phyloP scores from a whole-genome alignment of 2,329 filamentous ascomycete species.

The Fusarium irregulare region DNA sequence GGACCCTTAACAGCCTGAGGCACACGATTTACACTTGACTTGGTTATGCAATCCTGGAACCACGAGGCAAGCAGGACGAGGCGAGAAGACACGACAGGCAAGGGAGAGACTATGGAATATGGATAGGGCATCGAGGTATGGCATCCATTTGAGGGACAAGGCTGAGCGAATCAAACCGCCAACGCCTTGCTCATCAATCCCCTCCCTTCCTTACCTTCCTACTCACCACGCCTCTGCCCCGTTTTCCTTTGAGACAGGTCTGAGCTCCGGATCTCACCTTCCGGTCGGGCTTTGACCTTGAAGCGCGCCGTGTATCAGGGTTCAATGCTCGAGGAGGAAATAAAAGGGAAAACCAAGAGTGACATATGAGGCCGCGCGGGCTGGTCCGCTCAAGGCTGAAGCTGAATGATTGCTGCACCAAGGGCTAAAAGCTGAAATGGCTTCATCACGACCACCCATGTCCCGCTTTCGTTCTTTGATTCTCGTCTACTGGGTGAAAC shows the following conservation, averaged over 20 bases:
- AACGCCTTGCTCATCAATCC: conserved; percentile 37
- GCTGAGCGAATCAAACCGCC: conserved; percentile 42
- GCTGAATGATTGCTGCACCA: conserved; percentile 34
- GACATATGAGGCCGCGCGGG: conserved; percentile 23
- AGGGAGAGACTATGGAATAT: conserved; percentile 24
- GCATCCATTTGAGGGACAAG: conserved; percentile 33
- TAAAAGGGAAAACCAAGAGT: conserved; percentile 8
- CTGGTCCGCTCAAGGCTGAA: conserved; percentile 39
- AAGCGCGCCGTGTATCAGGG: conserved; percentile 27
- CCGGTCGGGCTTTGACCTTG: conserved; percentile 37
- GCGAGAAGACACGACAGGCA: conserved; percentile 35
- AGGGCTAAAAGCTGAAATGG: conserved; percentile 34
- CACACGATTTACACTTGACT: conserved; percentile 20
- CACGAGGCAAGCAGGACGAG: conserved; percentile 44
- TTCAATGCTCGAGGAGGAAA: conserved; percentile 15
- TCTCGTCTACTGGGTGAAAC: conserved; percentile 17
- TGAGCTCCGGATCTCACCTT: conserved; percentile 34
- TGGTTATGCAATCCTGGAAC: conserved; percentile 39
- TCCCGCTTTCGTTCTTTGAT: conserved; percentile 27
- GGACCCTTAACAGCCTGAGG: conserved; percentile 31
- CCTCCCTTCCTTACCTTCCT: conserved; percentile 31
- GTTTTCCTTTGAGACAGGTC: conserved; percentile 35
- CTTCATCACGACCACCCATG: conserved; percentile 28
- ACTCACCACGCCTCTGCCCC: conserved; percentile 31
- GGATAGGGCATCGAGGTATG: conserved; percentile 25